These are phyloP conservation scores for Gonium pectorale DNA, from an alignment of 139 green algal species.

Conservation along the genomic window DNA sequence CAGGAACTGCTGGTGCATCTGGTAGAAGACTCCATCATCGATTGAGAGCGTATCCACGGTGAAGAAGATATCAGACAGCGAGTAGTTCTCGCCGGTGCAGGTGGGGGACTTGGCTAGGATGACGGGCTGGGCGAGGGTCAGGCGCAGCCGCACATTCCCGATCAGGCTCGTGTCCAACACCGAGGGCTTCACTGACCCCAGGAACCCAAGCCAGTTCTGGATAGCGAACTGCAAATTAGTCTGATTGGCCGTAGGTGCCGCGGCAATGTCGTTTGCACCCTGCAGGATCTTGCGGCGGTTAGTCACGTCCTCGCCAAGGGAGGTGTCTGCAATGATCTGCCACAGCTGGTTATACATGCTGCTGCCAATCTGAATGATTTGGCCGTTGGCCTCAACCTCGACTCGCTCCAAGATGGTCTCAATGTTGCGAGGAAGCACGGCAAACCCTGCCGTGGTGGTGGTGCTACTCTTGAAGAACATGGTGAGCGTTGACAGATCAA, in stretches of 20 bases:
- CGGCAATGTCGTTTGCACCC: background rate
- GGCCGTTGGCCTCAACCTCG: background rate
- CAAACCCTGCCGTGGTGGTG: background rate
- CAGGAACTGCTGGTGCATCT: background rate
- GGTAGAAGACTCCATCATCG: constrained; percentile 11
- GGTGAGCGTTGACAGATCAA: background rate
- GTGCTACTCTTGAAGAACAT: background rate
- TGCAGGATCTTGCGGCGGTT: background rate
- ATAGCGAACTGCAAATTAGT: background rate
- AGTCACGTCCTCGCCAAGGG: background rate
- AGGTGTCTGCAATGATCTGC: background rate
- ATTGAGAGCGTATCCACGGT: constrained; percentile 3
- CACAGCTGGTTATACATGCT: constrained; percentile 8
- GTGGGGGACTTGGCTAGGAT: background rate
- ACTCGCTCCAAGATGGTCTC: background rate
- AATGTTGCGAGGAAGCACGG: background rate
- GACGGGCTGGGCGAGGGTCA: background rate
- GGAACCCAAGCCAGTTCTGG: constrained; percentile 2
- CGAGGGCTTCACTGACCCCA: background rate
- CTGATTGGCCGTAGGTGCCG: background rate
- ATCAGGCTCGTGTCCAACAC: background rate
- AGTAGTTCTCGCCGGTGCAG: background rate
- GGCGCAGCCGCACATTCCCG: background rate
- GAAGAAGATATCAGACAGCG: constrained; percentile 2
- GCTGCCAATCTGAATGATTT: background rate